Evolutionary conservation across 129 eudicot genomes (phyloP), one percentile per base, ranked within the genome.

Genomic region (Arctium minus): DNA sequence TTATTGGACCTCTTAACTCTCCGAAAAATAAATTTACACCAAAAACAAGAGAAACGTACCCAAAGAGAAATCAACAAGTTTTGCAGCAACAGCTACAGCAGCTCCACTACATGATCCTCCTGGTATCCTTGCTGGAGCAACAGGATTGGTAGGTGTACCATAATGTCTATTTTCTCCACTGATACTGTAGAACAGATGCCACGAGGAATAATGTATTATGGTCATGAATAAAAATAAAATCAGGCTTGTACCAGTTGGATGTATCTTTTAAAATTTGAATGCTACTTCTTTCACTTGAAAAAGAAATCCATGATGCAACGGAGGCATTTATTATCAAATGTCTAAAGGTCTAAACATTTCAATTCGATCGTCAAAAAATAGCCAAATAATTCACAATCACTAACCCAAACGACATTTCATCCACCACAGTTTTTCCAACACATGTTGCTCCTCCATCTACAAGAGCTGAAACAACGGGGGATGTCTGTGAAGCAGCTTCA

Each of bases 381-480:
- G 71, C 33, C 15, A 39, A 68, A 12, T 67, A 68, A 17, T 18
- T 46, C 22, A 67, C 65, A 60, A 30, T 74, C 29, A 84, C 91
- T 81, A 80, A 96, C 99, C 98, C 88, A 73, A 82, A 92, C 70
- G 96, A 89, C 97, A 96, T 86, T 77, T 96, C 99, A 87, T 91
- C 97, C 38, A 96, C 86, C 72, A 90, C 89, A 38, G 98, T 96
- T 87, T 90, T 96, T 27, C 98, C 99, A 56, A 88, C 84, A 77
- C 98, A 96, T 5, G 94, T 90, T n/a, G 99, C 97, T 80, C 99
- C 99, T 76, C 98, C 98, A 71, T 93, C 99, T 56, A 96, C 93
- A 81, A 96, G 95, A 76, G 91, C 80, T 74, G 93, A 86, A 79
- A 93, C 93, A 46, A 88, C 95, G 53, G 94, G 77, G 74, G 97